Conservation (phyloP, 805 yeast species). For the Tetrapisispora namnaoensis region DNA sequence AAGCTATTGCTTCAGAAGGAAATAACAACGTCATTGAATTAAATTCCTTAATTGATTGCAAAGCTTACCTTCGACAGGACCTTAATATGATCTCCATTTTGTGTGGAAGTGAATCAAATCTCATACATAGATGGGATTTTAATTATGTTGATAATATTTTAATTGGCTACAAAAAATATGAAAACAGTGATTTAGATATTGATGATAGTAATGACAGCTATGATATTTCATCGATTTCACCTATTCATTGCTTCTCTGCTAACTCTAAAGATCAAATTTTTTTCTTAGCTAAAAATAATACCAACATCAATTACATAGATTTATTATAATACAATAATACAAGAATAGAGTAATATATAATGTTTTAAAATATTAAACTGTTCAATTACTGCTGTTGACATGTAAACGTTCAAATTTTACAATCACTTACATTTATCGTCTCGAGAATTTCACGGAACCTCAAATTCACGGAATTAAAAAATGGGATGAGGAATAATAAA, state of each 20-base stretch:
- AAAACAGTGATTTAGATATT: slow-evolving; percentile 1
- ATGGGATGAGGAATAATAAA: too few species aligned
- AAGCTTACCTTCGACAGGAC: slow-evolving; percentile 1
- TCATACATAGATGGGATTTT: slow-evolving; percentile 12
- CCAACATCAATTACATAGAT: slow-evolving; percentile 4
- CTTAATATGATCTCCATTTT: slow-evolving; percentile 5
- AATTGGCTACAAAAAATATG: background rate
- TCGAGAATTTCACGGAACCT: background rate
- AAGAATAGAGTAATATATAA: too few species aligned
- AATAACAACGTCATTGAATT: background rate
- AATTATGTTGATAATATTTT: slow-evolving; percentile 8
- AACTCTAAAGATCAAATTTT: slow-evolving; percentile 1
- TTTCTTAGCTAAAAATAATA: slow-evolving; percentile 8
- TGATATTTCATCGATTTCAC: slow-evolving; percentile 4
- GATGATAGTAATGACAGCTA: background rate
- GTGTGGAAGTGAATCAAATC: slow-evolving; percentile 17
- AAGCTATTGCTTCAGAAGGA: slow-evolving; percentile 1
- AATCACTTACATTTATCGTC: background rate
- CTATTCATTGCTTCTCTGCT: background rate
- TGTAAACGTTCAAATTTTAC: background rate
- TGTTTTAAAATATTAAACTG: too few species aligned
- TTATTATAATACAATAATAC: slow-evolving; percentile 1
- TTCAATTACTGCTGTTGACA: too few species aligned
- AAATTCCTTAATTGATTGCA: slow-evolving; percentile 10
- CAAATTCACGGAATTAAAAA: too few species aligned